Percentiles rank a stretch among this genome's conserved stretches.
These are phyloP conservation scores for Lyophyllum semitale DNA, from an alignment of 768 basidiomycete genomes.

Conservation along the genomic window DNA sequence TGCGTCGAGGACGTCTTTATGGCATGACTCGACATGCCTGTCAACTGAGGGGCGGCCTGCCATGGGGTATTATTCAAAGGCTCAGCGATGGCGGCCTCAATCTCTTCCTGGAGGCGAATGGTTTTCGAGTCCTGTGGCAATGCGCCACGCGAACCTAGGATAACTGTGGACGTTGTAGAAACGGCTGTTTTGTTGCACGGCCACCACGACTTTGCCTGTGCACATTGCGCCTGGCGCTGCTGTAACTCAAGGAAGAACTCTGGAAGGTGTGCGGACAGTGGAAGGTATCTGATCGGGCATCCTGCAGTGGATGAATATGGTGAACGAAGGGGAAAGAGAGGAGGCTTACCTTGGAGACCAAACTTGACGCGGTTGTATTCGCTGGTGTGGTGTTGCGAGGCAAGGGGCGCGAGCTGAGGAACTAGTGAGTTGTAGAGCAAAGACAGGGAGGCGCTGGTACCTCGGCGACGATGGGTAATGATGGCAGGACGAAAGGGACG, in stretches of 20 bases:
- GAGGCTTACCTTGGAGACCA: conserved; percentile 41
- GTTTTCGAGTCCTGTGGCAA: conserved; percentile 14
- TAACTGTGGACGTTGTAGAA: conserved; percentile 16
- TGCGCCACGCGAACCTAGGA: conserved; percentile 31
- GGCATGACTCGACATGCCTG: conserved; percentile 2
- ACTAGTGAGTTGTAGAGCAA: background rate
- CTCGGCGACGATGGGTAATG: background rate
- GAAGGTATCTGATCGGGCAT: conserved; percentile 56
- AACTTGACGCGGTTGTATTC: conserved; percentile 73
- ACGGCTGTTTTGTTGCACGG: conserved; percentile 28
- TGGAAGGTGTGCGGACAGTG: conserved; percentile 65
- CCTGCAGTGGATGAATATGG: conserved; percentile 38
- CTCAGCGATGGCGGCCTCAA: conserved; percentile 57
- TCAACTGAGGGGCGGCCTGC: conserved; percentile 2
- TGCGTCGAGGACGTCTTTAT: conserved; percentile 79
- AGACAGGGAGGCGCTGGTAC: background rate
- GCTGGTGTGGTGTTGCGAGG: conserved; percentile 75
- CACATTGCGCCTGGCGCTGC: conserved; percentile 45
- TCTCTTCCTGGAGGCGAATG: conserved; percentile 43
- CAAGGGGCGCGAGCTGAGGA: conserved; percentile 52
- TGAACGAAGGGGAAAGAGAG: background rate
- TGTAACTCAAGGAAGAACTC: conserved; percentile 56
- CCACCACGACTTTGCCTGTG: conserved; percentile 51
- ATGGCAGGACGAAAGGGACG: background rate
- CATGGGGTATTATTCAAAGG: conserved; percentile 24